Conservation (phyloP, 768 basidiomycete genomes). For the Russula dissimulans region DNA sequence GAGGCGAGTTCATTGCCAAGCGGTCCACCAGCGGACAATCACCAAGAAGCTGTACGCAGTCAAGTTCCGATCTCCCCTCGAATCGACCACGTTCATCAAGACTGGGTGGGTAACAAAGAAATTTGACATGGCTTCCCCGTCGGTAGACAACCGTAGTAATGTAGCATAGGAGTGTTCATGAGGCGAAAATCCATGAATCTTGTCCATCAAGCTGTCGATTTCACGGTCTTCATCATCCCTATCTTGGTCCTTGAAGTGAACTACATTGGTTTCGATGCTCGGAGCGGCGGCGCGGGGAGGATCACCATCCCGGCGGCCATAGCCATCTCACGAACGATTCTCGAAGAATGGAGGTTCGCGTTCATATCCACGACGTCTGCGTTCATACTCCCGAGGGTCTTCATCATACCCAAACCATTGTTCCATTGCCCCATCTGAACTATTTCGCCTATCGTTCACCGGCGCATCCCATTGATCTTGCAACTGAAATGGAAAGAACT, state of each 20-base stretch:
- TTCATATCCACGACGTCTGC: neutral
- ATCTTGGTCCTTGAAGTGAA: neutral
- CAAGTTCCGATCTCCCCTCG: no score
- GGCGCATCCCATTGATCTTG: neutral
- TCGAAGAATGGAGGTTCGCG: neutral
- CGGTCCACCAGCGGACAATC: no score
- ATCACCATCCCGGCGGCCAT: neutral
- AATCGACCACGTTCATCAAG: no score
- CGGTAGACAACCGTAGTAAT: no score
- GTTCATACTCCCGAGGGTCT: neutral
- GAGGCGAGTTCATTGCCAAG: no score
- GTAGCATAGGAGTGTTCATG: neutral
- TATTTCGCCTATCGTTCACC: no score
- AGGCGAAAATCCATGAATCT: neutral
- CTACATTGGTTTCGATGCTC: neutral
- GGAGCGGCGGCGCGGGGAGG: no score
- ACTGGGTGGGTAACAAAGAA: no score
- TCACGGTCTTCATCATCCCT: neutral
- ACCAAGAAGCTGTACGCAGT: no score
- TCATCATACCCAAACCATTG: neutral
- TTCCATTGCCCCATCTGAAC: neutral
- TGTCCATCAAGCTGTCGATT: neutral
- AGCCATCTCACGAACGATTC: neutral
- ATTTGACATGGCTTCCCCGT: no score
- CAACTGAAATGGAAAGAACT: neutral